Percentiles rank a stretch among this genome's conserved stretches.
phyloP scores from a whole-genome alignment of 768 basidiomycete species.

The Psilocybe sp. region DNA sequence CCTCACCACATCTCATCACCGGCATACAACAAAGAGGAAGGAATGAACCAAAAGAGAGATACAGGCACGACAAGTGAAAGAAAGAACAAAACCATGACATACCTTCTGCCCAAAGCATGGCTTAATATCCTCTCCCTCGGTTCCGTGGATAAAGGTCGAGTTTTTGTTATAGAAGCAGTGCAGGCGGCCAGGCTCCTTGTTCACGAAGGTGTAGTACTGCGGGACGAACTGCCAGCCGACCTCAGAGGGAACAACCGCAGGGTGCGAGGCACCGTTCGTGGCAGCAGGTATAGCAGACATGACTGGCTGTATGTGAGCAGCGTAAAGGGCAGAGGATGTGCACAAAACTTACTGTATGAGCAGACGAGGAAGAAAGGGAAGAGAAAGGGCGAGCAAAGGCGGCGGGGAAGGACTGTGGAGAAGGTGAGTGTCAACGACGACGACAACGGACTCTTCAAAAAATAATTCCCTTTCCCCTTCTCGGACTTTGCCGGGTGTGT shows the following conservation, averaged over 20 bases:
- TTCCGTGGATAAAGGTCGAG: conserved; percentile 95
- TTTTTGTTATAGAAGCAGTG: conserved; percentile 99
- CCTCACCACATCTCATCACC: background rate
- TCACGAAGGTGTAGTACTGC: conserved; percentile 99
- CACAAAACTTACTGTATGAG: conserved; percentile 31
- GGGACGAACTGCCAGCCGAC: conserved; percentile 99
- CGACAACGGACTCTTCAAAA: conserved; percentile 28
- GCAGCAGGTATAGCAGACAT: conserved; percentile 35
- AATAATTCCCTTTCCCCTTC: conserved; percentile 20
- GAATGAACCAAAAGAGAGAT: conserved; percentile 3
- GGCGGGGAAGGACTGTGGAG: conserved; percentile 22
- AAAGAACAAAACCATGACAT: conserved; percentile 23
- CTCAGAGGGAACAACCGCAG: conserved; percentile 81
- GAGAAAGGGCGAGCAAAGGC: conserved; percentile 32
- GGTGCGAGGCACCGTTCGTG: conserved; percentile 36
- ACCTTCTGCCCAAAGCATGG: conserved; percentile 94
- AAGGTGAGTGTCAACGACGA: conserved; percentile 21
- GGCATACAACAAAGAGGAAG: background rate
- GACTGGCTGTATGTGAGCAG: conserved; percentile 7
- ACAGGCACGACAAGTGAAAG: no score
- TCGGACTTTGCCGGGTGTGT: conserved; percentile 23
- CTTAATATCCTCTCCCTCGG: conserved; percentile 91
- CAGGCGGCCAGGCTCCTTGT: conserved; percentile 93
- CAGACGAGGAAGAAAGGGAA: conserved; percentile 24
- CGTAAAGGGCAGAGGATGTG: conserved; percentile 12